Percentiles rank a stretch among this genome's conserved stretches.
Evolutionary conservation across 2,329 filamentous ascomycete genomes (phyloP).

Genomic region (Thielaviopsis euricoi): DNA sequence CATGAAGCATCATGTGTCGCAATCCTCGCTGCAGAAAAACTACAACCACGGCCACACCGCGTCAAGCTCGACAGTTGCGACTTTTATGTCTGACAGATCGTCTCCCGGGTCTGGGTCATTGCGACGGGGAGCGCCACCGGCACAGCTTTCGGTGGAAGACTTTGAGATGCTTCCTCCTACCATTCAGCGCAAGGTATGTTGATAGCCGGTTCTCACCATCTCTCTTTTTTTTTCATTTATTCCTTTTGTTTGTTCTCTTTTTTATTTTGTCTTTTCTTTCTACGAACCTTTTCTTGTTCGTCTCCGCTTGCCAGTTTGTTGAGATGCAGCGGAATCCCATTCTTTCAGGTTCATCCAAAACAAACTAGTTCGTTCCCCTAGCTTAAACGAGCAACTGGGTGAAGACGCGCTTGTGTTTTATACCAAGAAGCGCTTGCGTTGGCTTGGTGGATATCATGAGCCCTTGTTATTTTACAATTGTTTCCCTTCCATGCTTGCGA

Average conservation of each 20-base stretch:
- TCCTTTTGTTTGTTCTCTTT: background rate
- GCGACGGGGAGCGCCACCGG: background rate
- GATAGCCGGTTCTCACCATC: background rate
- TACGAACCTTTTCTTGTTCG: background rate
- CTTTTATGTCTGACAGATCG: slow-evolving; percentile 3
- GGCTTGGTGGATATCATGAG: no score
- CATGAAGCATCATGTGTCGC: background rate
- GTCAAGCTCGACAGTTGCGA: slow-evolving; percentile 4
- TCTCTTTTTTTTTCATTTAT: background rate
- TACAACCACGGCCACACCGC: slow-evolving; percentile 2
- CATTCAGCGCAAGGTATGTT: slow-evolving; percentile 14
- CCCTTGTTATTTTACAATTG: no score
- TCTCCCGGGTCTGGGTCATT: background rate
- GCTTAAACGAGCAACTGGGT: no score
- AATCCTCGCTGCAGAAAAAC: background rate
- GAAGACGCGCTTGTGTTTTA: no score
- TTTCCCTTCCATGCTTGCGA: no score
- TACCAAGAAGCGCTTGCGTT: no score
- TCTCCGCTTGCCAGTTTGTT: no score
- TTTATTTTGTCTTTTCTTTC: background rate
- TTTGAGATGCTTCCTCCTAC: slow-evolving; percentile 13
- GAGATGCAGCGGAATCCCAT: no score
- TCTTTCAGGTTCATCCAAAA: no score
- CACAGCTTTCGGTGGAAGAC: slow-evolving; percentile 10
- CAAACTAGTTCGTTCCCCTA: no score